Evolutionary conservation across 2,329 filamentous ascomycete genomes (phyloP).

Genomic region (Arachnomyces sp.): DNA sequence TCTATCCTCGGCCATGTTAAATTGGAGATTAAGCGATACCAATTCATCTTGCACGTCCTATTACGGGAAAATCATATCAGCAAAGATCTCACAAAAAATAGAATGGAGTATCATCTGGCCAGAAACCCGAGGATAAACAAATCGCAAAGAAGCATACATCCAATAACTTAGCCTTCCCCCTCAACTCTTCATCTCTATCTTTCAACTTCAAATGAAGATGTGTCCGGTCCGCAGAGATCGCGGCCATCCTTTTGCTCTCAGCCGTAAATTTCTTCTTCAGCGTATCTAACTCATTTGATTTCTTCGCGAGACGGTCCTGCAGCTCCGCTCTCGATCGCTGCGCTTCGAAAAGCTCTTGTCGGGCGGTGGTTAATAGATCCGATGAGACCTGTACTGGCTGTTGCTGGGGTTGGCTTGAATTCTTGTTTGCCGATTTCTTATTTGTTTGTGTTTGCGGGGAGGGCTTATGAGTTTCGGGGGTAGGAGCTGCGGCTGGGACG

Average conservation of each 20-base stretch:
- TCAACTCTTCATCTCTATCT: conserved; percentile 79
- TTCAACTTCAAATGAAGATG: conserved; percentile 59
- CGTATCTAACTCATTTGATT: conserved; percentile 57
- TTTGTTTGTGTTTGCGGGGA: conserved; percentile 18
- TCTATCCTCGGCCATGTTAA: conserved; percentile 76
- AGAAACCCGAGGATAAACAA: neutral
- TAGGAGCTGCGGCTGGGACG: conserved; percentile 32
- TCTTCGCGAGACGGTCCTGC: conserved; percentile 54
- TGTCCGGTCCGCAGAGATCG: conserved; percentile 56
- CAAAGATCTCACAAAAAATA: neutral
- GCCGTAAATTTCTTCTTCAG: conserved; percentile 53
- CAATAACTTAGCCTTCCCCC: conserved; percentile 73
- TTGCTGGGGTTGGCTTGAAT: conserved; percentile 19
- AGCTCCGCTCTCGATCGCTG: conserved; percentile 65
- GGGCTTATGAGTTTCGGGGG: conserved; percentile 15
- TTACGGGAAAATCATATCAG: neutral
- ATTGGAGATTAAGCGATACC: conserved; percentile 75
- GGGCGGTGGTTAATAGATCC: conserved; percentile 30
- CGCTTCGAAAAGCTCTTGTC: conserved; percentile 66
- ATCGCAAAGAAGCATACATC: conserved; percentile 46
- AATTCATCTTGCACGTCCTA: conserved; percentile 88
- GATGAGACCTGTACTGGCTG: conserved; percentile 23
- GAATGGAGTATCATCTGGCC: conserved; percentile 5
- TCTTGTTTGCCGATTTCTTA: conserved; percentile 21
- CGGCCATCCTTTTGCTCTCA: conserved; percentile 55